Conservation (phyloP, 495 filamentous ascomycete species). For the Penicillium coprophilum region DNA sequence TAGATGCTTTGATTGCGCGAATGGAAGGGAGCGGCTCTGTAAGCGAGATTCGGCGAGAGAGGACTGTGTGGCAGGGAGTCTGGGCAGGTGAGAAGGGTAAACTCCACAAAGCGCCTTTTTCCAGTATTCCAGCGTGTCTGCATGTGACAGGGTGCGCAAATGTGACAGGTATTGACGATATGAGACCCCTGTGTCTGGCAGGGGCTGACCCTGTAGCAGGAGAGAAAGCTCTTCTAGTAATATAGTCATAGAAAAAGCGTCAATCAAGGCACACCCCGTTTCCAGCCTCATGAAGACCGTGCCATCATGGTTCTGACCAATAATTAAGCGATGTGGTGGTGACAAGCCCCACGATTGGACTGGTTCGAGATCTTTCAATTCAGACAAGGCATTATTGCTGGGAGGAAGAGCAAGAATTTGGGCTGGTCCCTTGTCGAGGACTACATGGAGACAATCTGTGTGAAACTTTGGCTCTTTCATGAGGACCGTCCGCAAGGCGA, state of each 20-base stretch:
- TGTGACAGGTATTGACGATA: background rate
- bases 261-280: background rate
- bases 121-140: background rate
- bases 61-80: background rate
- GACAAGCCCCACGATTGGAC: background rate
- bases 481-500: background rate
- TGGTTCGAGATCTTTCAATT: background rate
- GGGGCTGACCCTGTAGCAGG: background rate
- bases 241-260: background rate
- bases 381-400: background rate
- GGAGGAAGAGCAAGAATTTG: background rate
- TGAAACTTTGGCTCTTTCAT: background rate
- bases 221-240: background rate
- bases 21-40: background rate
- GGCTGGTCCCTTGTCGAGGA: background rate
- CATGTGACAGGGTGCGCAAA: background rate
- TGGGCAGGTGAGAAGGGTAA: background rate
- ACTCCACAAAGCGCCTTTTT: background rate
- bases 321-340: conserved; percentile 1
- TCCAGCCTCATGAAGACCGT: background rate
- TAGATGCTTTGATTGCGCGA: background rate
- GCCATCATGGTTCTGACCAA: background rate
- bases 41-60: background rate
- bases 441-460: background rate
- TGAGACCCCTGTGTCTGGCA: background rate